Percentiles rank a stretch among this genome's conserved stretches.
These are phyloP conservation scores for Sclerotinia nivalis DNA, from an alignment of 2,329 filamentous ascomycete genomes.

Conservation along the genomic window DNA sequence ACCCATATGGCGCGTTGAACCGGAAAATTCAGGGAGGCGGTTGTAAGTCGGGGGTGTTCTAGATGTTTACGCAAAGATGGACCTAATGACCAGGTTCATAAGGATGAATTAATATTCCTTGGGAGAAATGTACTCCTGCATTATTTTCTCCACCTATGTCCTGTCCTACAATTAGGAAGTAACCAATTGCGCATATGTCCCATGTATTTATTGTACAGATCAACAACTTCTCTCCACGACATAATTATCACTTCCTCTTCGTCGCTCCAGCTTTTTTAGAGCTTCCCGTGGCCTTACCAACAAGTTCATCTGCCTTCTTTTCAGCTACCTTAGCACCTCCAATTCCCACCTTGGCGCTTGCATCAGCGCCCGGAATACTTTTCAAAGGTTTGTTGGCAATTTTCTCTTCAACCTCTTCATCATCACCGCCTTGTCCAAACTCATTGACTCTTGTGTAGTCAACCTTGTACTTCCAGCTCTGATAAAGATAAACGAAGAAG, in stretches of 20 bases:
- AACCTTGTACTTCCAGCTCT: conserved; percentile 87
- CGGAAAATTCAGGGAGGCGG: background rate
- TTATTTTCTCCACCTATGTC: background rate
- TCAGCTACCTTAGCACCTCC: conserved; percentile 41
- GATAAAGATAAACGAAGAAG: conserved; percentile 97
- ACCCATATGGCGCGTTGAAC: background rate
- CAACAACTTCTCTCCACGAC: background rate
- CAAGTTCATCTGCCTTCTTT: conserved; percentile 28
- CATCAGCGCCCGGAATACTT: conserved; percentile 30
- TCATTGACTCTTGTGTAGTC: conserved; percentile 95
- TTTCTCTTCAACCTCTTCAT: conserved; percentile 63
- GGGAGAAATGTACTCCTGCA: background rate
- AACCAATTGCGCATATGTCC: background rate
- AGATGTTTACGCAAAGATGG: background rate
- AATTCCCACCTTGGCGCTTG: conserved; percentile 32
- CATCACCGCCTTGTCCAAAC: conserved; percentile 98
- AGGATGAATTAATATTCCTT: background rate
- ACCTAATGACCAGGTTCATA: background rate
- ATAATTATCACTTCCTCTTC: conserved; percentile 47
- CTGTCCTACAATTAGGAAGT: background rate
- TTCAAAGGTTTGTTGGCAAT: conserved; percentile 43
- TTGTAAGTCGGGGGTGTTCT: background rate
- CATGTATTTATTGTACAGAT: background rate
- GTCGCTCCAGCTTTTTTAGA: conserved; percentile 49
- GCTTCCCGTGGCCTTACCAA: conserved; percentile 50